Percentiles rank a stretch among this genome's conserved stretches.
Evolutionary conservation across 129 eudicot species (phyloP).

Genomic region (Lactuca sativa): DNA sequence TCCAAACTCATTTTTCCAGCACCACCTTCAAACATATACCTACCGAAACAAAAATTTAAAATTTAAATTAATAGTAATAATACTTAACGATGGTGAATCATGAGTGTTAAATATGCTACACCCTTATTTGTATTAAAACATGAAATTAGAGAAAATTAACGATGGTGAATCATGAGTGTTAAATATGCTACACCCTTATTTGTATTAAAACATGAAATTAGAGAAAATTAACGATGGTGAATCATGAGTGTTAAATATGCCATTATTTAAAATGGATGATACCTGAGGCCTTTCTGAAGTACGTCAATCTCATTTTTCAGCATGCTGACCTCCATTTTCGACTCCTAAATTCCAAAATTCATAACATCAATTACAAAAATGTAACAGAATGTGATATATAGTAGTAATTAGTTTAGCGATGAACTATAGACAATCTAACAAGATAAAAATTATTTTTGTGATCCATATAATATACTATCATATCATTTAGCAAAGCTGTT

Average conservation of each 20-base stretch:
- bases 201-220: neutral
- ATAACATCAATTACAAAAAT: neutral
- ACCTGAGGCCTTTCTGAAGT: constrained; percentile 85
- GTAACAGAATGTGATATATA: neutral
- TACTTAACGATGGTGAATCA: no score
- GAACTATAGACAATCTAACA: neutral
- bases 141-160: neutral
- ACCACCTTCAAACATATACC: constrained; percentile 74
- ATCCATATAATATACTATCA: no score
- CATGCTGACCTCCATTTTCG: constrained; percentile 65
- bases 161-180: neutral
- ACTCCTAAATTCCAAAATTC: constrained; percentile 35
- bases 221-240: no score
- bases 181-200: neutral
- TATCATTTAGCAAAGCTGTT: no score
- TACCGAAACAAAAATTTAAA: constrained; percentile 6
- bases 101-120: neutral
- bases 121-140: neutral
- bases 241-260: neutral
- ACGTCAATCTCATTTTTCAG: constrained; percentile 73
- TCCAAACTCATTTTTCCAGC: constrained; percentile 73
- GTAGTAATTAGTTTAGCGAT: no score
- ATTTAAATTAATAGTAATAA: neutral
- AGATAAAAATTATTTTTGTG: neutral
- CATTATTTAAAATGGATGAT: neutral